Conservation (phyloP, 2,329 filamentous ascomycete species). For the Dactylellina haptotyla region DNA sequence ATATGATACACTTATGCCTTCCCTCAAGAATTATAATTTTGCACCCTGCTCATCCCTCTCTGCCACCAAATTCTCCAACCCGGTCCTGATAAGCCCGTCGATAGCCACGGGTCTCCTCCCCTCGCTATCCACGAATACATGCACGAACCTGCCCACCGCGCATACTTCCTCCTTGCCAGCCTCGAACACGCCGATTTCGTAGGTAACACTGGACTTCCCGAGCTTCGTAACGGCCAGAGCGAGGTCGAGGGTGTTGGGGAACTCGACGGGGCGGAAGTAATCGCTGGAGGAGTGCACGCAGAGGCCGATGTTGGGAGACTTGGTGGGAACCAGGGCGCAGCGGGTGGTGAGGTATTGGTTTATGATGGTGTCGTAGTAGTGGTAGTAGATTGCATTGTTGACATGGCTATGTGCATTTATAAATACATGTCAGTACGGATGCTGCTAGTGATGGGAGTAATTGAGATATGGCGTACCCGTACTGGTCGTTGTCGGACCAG, state of each 20-base stretch:
- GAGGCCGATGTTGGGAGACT: conserved; percentile 78
- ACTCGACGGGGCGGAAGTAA: conserved; percentile 83
- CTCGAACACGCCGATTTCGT: conserved; percentile 88
- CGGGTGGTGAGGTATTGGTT: conserved; percentile 86
- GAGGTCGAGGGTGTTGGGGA: conserved; percentile 83
- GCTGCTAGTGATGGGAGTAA: conserved; percentile 70
- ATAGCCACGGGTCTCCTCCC: conserved; percentile 71
- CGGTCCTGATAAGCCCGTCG: conserved; percentile 15
- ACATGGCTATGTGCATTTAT: conserved; percentile 73
- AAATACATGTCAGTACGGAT: neutral
- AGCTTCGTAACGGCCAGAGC: conserved; percentile 84
- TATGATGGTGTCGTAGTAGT: conserved; percentile 87
- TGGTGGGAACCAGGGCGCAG: conserved; percentile 77
- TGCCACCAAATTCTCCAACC: conserved; percentile 38
- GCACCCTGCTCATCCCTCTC: conserved; percentile 19
- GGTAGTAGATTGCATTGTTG: conserved; percentile 89
- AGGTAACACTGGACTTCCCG: conserved; percentile 85
- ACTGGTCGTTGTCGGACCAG: conserved; percentile 69
- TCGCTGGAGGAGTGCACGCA: conserved; percentile 87
- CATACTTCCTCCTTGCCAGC: conserved; percentile 76
- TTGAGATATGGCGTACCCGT: conserved; percentile 42
- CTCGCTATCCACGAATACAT: conserved; percentile 84
- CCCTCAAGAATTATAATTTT: conserved; percentile 21
- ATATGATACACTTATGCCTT: neutral
- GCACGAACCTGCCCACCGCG: conserved; percentile 85